These are phyloP conservation scores for Ceratocystis papillata DNA, from an alignment of 2,329 filamentous ascomycete genomes.

Conservation along the genomic window DNA sequence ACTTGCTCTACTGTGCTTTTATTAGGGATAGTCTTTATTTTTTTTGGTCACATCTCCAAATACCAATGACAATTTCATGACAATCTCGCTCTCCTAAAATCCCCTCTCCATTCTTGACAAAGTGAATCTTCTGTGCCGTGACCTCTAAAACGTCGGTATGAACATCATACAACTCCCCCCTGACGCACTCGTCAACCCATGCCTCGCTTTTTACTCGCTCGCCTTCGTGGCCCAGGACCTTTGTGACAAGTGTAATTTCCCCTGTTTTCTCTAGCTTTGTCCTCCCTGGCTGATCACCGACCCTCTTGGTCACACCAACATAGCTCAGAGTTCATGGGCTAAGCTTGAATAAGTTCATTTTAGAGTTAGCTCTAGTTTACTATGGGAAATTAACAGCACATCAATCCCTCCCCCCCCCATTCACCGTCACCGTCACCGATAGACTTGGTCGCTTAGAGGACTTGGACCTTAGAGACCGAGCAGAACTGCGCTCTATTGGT, in stretches of 20 bases:
- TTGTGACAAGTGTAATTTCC: conserved; percentile 9
- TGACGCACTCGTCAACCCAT: not conserved
- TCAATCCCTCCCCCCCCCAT: not conserved
- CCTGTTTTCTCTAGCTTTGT: not conserved
- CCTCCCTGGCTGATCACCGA: conserved; percentile 3
- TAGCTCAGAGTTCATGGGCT: not conserved
- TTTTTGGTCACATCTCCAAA: conserved; percentile 9
- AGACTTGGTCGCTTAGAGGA: not conserved
- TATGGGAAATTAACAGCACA: conserved; percentile 2
- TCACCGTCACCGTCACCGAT: not conserved
- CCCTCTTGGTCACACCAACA: conserved; percentile 2
- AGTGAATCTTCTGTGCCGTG: not conserved
- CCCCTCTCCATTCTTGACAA: no score
- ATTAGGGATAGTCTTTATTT: conserved; percentile 8
- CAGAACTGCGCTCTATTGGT: no score
- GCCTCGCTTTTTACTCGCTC: not conserved
- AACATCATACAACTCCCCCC: not conserved
- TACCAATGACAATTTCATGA: conserved; percentile 7
- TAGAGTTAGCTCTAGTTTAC: not conserved
- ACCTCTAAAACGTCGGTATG: not conserved
- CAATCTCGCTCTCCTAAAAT: not conserved
- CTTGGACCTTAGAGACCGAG: no score
- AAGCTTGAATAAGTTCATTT: not conserved
- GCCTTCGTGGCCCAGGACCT: not conserved
- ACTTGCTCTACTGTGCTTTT: not conserved